These are phyloP conservation scores for Gossypium lobatum DNA, from an alignment of 441 rosid genomes.

Conservation along the genomic window DNA sequence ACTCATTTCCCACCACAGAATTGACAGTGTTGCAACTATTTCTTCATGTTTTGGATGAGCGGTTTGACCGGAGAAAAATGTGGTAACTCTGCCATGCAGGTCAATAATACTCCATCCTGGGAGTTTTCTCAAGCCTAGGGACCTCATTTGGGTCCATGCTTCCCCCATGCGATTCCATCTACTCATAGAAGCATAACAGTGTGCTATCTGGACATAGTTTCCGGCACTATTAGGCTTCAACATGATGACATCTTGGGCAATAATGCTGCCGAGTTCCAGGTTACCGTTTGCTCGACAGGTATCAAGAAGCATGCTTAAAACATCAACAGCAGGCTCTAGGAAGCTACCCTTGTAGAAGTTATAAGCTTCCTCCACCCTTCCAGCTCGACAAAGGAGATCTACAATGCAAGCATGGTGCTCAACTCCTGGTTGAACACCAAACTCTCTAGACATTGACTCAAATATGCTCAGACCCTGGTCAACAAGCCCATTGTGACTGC, in stretches of 20 bases:
- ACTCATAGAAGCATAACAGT: constrained; percentile 47
- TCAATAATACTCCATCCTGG: constrained; percentile 59
- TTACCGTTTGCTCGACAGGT: constrained; percentile 38
- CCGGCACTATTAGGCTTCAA: constrained; percentile 38
- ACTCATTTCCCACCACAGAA: constrained; percentile 32
- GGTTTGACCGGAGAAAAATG: constrained; percentile 38
- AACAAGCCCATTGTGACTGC: constrained; percentile 55
- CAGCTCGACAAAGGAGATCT: constrained; percentile 56
- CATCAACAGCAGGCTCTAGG: constrained; percentile 30
- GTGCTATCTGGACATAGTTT: constrained; percentile 42
- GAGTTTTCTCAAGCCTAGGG: constrained; percentile 43
- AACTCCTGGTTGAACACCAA: constrained; percentile 39
- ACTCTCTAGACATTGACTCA: constrained; percentile 40
- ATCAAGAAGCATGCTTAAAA: constrained; percentile 48
- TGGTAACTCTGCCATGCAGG: constrained; percentile 28
- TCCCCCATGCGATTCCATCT: constrained; percentile 46
- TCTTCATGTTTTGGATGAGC: constrained; percentile 39
- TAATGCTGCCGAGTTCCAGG: constrained; percentile 28
- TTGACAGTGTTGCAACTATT: constrained; percentile 26
- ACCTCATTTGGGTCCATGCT: constrained; percentile 46
- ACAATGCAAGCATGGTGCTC: constrained; percentile 56
- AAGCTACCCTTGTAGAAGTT: constrained; percentile 41
- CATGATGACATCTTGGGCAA: constrained; percentile 31
- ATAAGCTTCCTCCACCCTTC: constrained; percentile 50
- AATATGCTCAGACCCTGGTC: constrained; percentile 40